Conservation (phyloP, 805 yeast species). For the Suhomyces prunicola region DNA sequence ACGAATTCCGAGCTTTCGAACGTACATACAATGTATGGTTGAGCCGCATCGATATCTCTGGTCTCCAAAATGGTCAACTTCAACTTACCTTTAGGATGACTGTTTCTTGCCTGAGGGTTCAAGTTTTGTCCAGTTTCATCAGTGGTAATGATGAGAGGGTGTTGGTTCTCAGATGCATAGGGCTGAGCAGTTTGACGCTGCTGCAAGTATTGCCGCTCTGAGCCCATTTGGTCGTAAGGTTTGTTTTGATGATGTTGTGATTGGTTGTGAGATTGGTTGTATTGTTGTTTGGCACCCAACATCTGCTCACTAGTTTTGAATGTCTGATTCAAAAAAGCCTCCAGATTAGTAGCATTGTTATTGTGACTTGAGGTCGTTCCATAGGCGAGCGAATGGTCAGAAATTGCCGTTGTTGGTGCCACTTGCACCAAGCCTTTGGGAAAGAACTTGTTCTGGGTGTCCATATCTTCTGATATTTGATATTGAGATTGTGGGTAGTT, state of each 20-base stretch:
- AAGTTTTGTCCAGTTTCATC: conserved; percentile 39
- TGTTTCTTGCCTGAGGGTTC: conserved; percentile 20
- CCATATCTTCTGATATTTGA: conserved; percentile 3
- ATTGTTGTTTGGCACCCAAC: conserved; percentile 12
- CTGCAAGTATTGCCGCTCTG: background rate
- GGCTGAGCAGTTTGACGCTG: conserved; percentile 6
- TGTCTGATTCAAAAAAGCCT: conserved; percentile 22
- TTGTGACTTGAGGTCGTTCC: conserved; percentile 52
- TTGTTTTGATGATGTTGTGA: conserved; percentile 7
- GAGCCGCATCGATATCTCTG: conserved; percentile 58
- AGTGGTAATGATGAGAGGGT: conserved; percentile 36
- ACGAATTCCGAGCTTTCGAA: conserved; percentile 90
- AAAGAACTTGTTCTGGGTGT: conserved; percentile 19
- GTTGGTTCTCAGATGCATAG: conserved; percentile 11
- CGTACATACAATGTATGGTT: conserved; percentile 87
- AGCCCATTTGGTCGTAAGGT: background rate
- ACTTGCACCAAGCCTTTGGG: conserved; percentile 37
- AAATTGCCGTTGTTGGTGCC: conserved; percentile 68
- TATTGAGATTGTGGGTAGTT: conserved; percentile 2
- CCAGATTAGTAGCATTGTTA: conserved; percentile 14
- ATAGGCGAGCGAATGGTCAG: conserved; percentile 59
- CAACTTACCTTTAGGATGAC: conserved; percentile 74
- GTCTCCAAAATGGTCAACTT: conserved; percentile 82
- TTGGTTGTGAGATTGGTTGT: conserved; percentile 7
- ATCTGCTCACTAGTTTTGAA: conserved; percentile 15